Evolutionary conservation across 2,329 filamentous ascomycete genomes (phyloP).

Genomic region (Cercospora beticola): DNA sequence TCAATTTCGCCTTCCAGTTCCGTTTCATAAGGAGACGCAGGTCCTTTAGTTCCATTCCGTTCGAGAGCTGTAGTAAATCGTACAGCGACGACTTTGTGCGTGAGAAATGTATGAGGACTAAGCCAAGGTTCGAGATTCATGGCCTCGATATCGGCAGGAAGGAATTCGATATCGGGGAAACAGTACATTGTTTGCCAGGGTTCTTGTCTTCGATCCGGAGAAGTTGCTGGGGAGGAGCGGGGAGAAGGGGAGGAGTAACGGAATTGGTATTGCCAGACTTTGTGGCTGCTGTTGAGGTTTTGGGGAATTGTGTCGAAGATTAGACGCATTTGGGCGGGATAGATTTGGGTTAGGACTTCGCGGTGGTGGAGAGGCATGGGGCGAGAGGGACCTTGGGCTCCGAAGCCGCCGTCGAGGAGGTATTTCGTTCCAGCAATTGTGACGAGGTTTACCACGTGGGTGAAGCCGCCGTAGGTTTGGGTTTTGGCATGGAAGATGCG

Average conservation of each 20-base stretch:
- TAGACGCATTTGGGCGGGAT: constrained; percentile 26
- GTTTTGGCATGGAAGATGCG: constrained; percentile 36
- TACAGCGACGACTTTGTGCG: constrained; percentile 53
- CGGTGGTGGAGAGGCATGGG: constrained; percentile 41
- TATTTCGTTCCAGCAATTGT: constrained; percentile 28
- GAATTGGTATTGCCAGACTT: constrained; percentile 47
- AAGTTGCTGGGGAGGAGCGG: neutral
- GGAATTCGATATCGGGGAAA: constrained; percentile 66
- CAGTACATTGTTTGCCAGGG: constrained; percentile 63
- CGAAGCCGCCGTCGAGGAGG: constrained; percentile 46
- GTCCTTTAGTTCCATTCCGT: constrained; percentile 17
- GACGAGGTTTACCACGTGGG: constrained; percentile 48
- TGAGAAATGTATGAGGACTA: constrained; percentile 54
- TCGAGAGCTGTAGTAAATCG: constrained; percentile 28
- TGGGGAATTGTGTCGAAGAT: constrained; percentile 22
- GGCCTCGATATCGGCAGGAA: constrained; percentile 58
- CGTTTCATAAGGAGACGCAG: constrained; percentile 18
- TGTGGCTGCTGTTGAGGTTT: constrained; percentile 32
- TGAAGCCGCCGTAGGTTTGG: constrained; percentile 34
- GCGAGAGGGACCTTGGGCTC: constrained; percentile 36
- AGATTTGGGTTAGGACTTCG: constrained; percentile 18
- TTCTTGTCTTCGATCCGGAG: constrained; percentile 38
- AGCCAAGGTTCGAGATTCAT: constrained; percentile 59
- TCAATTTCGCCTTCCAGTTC: constrained; percentile 29
- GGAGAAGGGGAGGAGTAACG: constrained; percentile 14